phyloP scores from a whole-genome alignment of 371 early-diverging fungal species.

The Apophysomyces sp. region DNA sequence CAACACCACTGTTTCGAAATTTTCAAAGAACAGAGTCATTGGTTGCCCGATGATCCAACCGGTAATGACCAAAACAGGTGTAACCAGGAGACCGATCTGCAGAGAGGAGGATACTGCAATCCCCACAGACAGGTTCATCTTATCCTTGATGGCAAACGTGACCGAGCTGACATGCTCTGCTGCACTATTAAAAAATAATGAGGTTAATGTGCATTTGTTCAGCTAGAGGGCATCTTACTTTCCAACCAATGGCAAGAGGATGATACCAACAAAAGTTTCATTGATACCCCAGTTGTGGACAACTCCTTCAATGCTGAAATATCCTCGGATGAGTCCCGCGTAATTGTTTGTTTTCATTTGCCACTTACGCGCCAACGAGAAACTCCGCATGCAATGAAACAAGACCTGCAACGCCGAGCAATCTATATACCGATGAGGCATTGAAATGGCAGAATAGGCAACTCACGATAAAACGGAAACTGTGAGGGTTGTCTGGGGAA shows the following conservation, averaged over 20 bases:
- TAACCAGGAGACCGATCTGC: constrained; percentile 89
- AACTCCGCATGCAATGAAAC: constrained; percentile 81
- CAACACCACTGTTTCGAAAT: constrained; percentile 80
- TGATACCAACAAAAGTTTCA: constrained; percentile 85
- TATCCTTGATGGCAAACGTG: constrained; percentile 82
- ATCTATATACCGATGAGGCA: constrained; percentile 14
- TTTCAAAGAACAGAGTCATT: constrained; percentile 80
- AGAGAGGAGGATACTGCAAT: constrained; percentile 88
- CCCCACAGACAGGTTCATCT: constrained; percentile 88
- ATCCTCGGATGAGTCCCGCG: neutral
- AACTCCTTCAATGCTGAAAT: constrained; percentile 73
- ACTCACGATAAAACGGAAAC: constrained; percentile 37
- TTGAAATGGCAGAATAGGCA: neutral
- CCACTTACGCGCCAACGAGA: constrained; percentile 66
- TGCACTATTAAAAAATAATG: constrained; percentile 24
- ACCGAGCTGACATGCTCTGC: constrained; percentile 81
- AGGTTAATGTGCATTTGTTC: neutral
- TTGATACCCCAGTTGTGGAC: constrained; percentile 63
- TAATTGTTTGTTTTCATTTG: neutral
- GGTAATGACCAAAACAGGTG: constrained; percentile 81
- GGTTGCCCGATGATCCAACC: constrained; percentile 84
- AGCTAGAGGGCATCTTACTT: constrained; percentile 24
- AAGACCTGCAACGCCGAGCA: constrained; percentile 55
- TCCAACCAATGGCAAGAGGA: constrained; percentile 87
- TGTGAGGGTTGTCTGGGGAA: constrained; percentile 46